Evolutionary conservation across 2,329 filamentous ascomycete genomes (phyloP), one percentile per base, ranked within the genome.

Genomic region (Penicillium sumatraense): DNA sequence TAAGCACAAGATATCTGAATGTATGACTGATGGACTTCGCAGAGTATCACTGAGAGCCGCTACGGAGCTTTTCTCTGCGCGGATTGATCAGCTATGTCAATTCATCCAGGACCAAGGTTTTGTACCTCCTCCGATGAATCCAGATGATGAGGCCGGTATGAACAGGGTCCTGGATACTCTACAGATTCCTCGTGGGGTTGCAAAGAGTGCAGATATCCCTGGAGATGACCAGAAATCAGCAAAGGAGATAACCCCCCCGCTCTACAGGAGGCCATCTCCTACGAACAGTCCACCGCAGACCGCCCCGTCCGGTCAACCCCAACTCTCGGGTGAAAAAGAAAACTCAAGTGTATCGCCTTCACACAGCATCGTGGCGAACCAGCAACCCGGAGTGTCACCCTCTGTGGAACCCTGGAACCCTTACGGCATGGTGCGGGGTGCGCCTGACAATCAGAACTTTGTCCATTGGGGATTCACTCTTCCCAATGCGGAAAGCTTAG

Each of bases 51-150:
- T 74, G n/a, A 67, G 71, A 51, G 69, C 68, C 49, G 68, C 71
- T 3, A 72, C 71, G 8, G 71, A 73, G 53, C 57, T 75, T 1
- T 75, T 75, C 50, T 74, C 72, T 2, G 65, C 70, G 2, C 60
- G 73, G 41, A 72, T 75, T 44, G 73, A 75, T 51, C 72, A 75
- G 53, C 61, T 75, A 16, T 68, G 62, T 53, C 70, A 74, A 21
- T 78, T 77, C 26, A 78, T 78, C n/a, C 58, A 70, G 41, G 72
- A 76, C 16, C 66, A 75, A 59, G 74, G 74, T 3, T 63, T 78
- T 3, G 65, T 74, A 26, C 70, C 72, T 2, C 76, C 76, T 1
- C 57, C 61, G 0, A 78, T 78, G 76, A 65, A 71, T 5, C 64
- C 67, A 5, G 72, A 74, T 24, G 73, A 74, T 53, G 72, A 75